A percentile compares a stretch with the other conserved stretches of the same genome.
These are phyloP conservation scores for Globisporangium cylindrosporum DNA, from an alignment of 352 stramenopile species.

Conservation along the genomic window DNA sequence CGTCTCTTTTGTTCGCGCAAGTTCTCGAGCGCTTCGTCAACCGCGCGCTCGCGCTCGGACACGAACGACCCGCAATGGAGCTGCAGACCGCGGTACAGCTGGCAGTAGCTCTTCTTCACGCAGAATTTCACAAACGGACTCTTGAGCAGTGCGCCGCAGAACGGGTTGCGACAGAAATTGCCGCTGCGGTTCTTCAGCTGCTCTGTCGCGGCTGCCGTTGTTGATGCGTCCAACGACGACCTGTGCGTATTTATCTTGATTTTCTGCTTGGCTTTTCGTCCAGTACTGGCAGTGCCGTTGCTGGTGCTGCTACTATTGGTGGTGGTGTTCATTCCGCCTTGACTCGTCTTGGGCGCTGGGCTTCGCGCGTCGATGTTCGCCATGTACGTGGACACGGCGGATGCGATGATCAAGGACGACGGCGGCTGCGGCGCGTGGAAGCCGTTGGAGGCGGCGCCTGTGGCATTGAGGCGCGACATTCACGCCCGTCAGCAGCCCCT, in stretches of 20 bases:
- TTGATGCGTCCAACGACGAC: neutral
- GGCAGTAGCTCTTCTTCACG: constrained; percentile 44
- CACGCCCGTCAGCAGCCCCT: neutral
- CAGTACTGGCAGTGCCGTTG: neutral
- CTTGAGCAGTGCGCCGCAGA: constrained; percentile 38
- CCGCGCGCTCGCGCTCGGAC: constrained; percentile 19
- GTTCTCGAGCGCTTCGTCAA: constrained; percentile 13
- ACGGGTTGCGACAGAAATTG: constrained; percentile 47
- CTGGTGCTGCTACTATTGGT: constrained; percentile 3
- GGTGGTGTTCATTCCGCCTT: neutral
- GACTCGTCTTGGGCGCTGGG: neutral
- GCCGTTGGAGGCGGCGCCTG: neutral
- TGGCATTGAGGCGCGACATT: constrained; percentile 1
- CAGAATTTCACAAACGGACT: constrained; percentile 49
- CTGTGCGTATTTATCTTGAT: neutral
- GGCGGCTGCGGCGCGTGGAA: neutral
- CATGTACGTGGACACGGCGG: constrained; percentile 16
- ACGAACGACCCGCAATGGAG: constrained; percentile 42
- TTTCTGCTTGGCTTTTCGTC: constrained; percentile 7
- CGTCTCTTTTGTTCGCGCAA: constrained; percentile 13
- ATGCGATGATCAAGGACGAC: constrained; percentile 12
- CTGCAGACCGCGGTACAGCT: constrained; percentile 47
- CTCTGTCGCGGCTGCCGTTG: neutral
- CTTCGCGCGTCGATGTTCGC: constrained; percentile 10
- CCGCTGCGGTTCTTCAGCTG: neutral